Evolutionary conservation across 345 rosid genomes (phyloP), one percentile per base, ranked within the genome.

Genomic region (Populus simonii): DNA sequence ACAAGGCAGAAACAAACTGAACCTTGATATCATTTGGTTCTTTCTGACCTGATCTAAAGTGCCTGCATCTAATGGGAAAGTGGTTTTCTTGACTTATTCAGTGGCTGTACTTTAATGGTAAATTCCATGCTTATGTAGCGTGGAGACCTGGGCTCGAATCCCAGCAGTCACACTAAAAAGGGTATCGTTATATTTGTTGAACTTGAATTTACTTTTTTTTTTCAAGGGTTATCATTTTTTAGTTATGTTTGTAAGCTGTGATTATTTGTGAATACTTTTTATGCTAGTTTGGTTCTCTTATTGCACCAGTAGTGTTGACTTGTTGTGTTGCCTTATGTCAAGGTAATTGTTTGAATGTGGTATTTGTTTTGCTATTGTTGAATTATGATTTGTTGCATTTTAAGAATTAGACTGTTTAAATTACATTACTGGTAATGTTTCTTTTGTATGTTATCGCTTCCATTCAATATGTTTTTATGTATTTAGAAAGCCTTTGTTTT

Each of bases 81-180:
- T 31, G 23, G 29, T 35, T 35, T 57, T 49, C 0, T n/a, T 22
- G 6, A 8, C 18, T 12, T 10, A 0, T 55, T 74, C 10, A 6
- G 79, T 80, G 79, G 75, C 78, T 80, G 72, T 74, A 74, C 33
- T 74, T 80, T 80, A 62, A 31, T 62, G 82, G 79, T 80, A 74
- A 79, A 79, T 79, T 65, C 82, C 74, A 74, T 76, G 53, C 78
- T 15, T 7, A 20, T 12, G 43, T 10, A 31, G 41, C 6, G 29
- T 68, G 87, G 89, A 89, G 97, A 90, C 89, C 91, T 89, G 88
- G 92, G 93, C 92, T 91, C 89, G 92, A 93, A 88, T 92, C 94
- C 93, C 88, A 93, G 89, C 91, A 90, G 94, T 92, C 92, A 88
- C 91, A 53, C n/a, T 18, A 18, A 18, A 17, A 17, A 18, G 8